Percentiles rank a stretch among this genome's conserved stretches.
These are phyloP conservation scores for Trifolium pratense DNA, from an alignment of 306 rosid genomes.

Conservation along the genomic window DNA sequence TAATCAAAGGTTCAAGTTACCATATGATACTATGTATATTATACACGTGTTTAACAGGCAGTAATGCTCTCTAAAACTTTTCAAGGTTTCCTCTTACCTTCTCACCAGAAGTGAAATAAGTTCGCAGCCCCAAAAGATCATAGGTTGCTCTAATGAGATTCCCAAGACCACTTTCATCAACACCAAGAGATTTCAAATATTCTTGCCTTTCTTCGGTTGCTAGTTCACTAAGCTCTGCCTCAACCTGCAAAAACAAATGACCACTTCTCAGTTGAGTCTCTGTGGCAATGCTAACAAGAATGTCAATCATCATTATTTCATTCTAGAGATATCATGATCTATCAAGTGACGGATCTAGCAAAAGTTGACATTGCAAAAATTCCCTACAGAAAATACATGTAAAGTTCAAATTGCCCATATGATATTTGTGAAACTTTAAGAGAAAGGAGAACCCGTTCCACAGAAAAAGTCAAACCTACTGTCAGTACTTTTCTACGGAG, in stretches of 20 bases:
- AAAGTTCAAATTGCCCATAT: conserved; percentile 22
- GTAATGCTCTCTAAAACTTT: conserved; percentile 8
- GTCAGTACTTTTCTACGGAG: neutral
- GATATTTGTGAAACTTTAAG: conserved; percentile 16
- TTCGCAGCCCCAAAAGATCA: conserved; percentile 78
- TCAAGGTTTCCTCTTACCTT: conserved; percentile 64
- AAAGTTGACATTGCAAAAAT: conserved; percentile 6
- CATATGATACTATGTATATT: neutral
- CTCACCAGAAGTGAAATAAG: conserved; percentile 96
- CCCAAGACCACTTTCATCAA: conserved; percentile 92
- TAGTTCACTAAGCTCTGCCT: conserved; percentile 94
- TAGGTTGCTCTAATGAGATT: conserved; percentile 91
- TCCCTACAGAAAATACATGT: neutral
- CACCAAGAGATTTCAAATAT: conserved; percentile 91
- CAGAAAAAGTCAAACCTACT: neutral
- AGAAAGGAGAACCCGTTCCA: neutral
- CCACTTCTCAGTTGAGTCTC: conserved; percentile 26
- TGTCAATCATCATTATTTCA: neutral
- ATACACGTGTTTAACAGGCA: neutral
- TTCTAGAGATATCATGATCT: conserved; percentile 28
- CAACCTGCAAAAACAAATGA: conserved; percentile 70
- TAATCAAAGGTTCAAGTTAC: conserved; percentile 13
- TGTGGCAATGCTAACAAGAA: conserved; percentile 36
- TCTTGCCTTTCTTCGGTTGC: conserved; percentile 83
- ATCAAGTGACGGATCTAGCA: conserved; percentile 21